phyloP scores from a whole-genome alignment of 805 yeast genomes.

The Blastobotrys muscicola region DNA sequence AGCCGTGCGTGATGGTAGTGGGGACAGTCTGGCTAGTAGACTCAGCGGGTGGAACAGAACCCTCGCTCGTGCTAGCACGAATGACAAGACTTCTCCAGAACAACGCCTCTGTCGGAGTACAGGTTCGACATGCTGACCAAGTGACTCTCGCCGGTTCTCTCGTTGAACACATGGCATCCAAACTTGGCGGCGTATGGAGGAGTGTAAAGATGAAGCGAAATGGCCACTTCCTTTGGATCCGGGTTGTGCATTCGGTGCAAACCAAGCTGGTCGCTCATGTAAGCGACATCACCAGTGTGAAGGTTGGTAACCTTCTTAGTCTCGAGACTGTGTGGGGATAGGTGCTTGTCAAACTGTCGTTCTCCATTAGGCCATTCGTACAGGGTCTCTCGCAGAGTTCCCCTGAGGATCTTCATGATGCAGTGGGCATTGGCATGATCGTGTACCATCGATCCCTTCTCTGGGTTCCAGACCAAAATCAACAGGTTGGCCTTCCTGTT shows the following conservation, averaged over 20 bases:
- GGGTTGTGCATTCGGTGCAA: slow-evolving; percentile 54
- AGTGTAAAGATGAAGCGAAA: slow-evolving; percentile 63
- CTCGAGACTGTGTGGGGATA: slow-evolving; percentile 8
- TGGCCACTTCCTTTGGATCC: slow-evolving; percentile 34
- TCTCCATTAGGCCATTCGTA: slow-evolving; percentile 40
- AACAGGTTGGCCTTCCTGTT: slow-evolving; percentile 62
- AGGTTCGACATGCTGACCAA: slow-evolving; percentile 51
- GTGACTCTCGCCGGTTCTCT: slow-evolving; percentile 38
- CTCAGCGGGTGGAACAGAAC: no score
- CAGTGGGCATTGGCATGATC: slow-evolving; percentile 75
- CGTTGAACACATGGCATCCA: slow-evolving; percentile 37
- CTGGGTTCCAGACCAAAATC: slow-evolving; percentile 63
- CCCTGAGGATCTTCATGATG: slow-evolving; percentile 58
- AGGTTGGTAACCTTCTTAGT: slow-evolving; percentile 23
- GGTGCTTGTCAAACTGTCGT: slow-evolving; percentile 18
- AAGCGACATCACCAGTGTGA: slow-evolving; percentile 40
- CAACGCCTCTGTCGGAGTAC: slow-evolving; percentile 51
- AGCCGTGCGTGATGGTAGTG: no score
- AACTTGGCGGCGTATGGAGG: slow-evolving; percentile 63
- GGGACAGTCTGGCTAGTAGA: no score
- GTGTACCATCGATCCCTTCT: slow-evolving; percentile 53
- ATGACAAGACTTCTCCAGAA: background rate
- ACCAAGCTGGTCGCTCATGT: slow-evolving; percentile 58
- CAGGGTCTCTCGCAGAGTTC: slow-evolving; percentile 46
- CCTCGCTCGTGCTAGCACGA: no score